Percentiles rank a stretch among this genome's conserved stretches.
These are phyloP conservation scores for Ceriops decandra DNA, from an alignment of 345 rosid species.

Conservation along the genomic window DNA sequence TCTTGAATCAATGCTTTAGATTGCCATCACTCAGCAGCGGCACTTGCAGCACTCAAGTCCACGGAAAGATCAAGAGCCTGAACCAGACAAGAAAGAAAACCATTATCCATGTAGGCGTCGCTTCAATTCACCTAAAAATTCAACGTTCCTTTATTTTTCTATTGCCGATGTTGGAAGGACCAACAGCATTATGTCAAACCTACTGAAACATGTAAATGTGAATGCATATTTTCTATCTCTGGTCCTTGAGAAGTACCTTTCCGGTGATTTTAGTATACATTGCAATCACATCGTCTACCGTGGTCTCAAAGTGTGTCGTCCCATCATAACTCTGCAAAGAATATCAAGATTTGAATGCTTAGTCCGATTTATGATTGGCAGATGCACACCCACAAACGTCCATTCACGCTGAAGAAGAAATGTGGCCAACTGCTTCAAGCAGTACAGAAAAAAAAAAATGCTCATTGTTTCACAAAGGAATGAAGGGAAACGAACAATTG, in stretches of 20 bases:
- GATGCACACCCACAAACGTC: neutral
- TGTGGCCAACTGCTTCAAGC: too few species aligned
- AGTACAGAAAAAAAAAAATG: too few species aligned
- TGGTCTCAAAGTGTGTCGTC: conserved; percentile 86
- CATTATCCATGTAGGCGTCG: neutral
- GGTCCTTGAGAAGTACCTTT: conserved; percentile 42
- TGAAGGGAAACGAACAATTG: neutral
- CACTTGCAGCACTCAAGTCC: conserved; percentile 85
- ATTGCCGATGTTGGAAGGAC: neutral
- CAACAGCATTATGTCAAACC: neutral
- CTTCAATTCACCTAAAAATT: too few species aligned
- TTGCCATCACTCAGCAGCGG: conserved; percentile 33
- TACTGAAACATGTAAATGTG: neutral
- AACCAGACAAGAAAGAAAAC: conserved; percentile 10
- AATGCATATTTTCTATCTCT: neutral
- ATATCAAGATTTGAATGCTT: neutral
- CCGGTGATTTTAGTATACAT: conserved; percentile 82
- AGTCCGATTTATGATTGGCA: neutral
- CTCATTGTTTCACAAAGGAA: neutral
- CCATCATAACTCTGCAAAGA: conserved; percentile 68
- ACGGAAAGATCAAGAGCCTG: conserved; percentile 73
- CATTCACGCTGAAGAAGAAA: too few species aligned
- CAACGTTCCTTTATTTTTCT: too few species aligned
- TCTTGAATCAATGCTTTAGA: neutral
- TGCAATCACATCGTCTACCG: conserved; percentile 65